Base-by-base conservation (phyloP, 805 yeast genomes). In the Kodamaea kakaduensis region DNA sequence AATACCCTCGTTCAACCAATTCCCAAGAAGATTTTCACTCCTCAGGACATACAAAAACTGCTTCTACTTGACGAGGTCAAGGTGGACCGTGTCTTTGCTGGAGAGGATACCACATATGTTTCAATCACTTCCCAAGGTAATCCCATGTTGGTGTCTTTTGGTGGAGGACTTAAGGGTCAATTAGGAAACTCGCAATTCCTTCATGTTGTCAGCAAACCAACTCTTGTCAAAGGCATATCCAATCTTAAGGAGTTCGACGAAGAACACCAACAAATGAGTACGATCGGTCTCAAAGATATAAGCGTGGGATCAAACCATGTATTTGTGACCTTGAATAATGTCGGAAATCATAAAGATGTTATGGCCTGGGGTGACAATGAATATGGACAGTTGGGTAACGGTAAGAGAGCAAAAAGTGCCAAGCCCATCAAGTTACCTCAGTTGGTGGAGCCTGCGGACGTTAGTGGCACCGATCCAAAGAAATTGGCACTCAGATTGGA, bases 91-190 rank as follows among this genome's bases (percentile, higher is more conserved):
- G 73, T 86, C 7, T 69, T 69, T n/a, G 90, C 95, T 9, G 80
- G 85, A 23, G 83, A 82, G 26, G 78, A 77, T 19, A 70, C 90
- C 1, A 50, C 67, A 3, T 61, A 49, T 38, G 36, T 65, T 25
- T 49, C 52, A 18, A 35, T 69, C 30, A 48, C 44, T 16, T 55
- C 54, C 17, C 40, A 36, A 18, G 46, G 47, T 9, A 42, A 50
- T 9, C 50, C 46, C 13, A 43, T 31, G 6, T 28, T 25, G 13
- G 50, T 51, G 17, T 41, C 38, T n/a, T 81, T 88, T 64, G 98
- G 98, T 14, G 78, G 79, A 50, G 96, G 97, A 4, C 55, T 82
- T 34, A 72, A 75, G 48, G 98, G 97, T 12, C 94, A 87, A 59
- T 66, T 88, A 37, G 98, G 97, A 16, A 73, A 75, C 29, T 87